phyloP scores from a whole-genome alignment of 164 flowering plant genomes.

The Vitis rotundifolia region DNA sequence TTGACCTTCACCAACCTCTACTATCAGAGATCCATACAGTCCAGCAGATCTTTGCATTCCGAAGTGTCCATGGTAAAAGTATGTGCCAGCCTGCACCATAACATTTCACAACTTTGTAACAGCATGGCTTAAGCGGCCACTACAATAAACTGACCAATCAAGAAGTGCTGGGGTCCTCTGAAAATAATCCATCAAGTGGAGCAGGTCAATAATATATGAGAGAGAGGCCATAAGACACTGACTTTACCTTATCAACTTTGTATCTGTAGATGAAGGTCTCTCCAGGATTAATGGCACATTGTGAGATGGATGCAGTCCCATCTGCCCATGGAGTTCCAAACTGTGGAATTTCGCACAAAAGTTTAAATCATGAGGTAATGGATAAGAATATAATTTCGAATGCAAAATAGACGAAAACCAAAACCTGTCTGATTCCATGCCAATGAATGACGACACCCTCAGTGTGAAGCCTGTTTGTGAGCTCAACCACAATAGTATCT shows the following conservation, averaged over 20 bases:
- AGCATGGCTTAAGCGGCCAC: not conserved
- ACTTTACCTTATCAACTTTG: slow-evolving; percentile 67
- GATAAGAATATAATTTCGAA: no score
- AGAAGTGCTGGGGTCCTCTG: not conserved
- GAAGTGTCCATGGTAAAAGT: slow-evolving; percentile 89
- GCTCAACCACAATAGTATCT: slow-evolving; percentile 68
- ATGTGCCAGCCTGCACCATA: slow-evolving; percentile 73
- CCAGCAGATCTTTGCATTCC: slow-evolving; percentile 98
- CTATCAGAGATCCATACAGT: slow-evolving; percentile 77
- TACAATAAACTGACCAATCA: no score
- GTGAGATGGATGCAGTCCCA: slow-evolving; percentile 86
- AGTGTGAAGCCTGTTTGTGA: slow-evolving; percentile 73
- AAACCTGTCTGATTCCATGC: slow-evolving; percentile 93
- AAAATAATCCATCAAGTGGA: no score
- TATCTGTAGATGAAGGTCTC: slow-evolving; percentile 77
- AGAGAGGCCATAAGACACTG: no score
- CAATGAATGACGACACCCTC: slow-evolving; percentile 92
- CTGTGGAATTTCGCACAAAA: slow-evolving; percentile 28
- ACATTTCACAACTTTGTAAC: not conserved
- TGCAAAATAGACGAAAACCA: not conserved
- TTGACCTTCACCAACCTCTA: slow-evolving; percentile 65
- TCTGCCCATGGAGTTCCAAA: slow-evolving; percentile 92
- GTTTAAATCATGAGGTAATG: not conserved
- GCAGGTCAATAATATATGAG: not conserved
- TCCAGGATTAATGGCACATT: slow-evolving; percentile 83